These are phyloP conservation scores for Aegilops sharonensis DNA, from an alignment of 176 grass and related monocot species.

Conservation along the genomic window DNA sequence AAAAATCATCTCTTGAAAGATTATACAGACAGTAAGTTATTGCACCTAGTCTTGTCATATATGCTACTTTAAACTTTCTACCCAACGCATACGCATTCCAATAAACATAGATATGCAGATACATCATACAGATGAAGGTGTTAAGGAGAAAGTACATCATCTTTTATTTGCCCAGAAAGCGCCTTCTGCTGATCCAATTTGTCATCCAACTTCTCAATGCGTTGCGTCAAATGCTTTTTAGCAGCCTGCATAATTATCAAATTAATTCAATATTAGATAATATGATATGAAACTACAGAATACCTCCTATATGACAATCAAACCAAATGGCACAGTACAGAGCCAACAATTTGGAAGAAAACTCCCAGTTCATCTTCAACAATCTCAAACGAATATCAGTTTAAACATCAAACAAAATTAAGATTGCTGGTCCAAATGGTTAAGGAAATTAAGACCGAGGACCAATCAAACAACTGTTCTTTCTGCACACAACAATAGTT, in stretches of 20 bases:
- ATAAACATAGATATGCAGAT: slow-evolving; percentile 15
- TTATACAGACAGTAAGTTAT: neutral
- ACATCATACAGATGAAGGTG: slow-evolving; percentile 19
- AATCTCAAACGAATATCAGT: slow-evolving; percentile 2
- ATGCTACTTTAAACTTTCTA: slow-evolving; percentile 6
- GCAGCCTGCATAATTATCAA: slow-evolving; percentile 60
- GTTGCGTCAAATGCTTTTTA: slow-evolving; percentile 94
- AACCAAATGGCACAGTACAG: neutral
- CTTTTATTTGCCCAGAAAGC: slow-evolving; percentile 83
- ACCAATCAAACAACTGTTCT: neutral
- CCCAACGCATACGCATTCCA: neutral
- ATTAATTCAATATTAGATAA: neutral
- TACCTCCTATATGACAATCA: slow-evolving; percentile 3
- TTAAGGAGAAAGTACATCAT: slow-evolving; percentile 54
- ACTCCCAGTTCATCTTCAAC: neutral
- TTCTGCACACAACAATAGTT: neutral
- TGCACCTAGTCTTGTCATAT: neutral
- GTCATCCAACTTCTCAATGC: slow-evolving; percentile 91
- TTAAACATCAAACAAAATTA: neutral
- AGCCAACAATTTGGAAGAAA: neutral
- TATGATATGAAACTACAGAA: slow-evolving; percentile 1
- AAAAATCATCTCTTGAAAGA: neutral
- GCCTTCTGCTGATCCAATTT: slow-evolving; percentile 99
- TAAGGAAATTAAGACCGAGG: neutral
- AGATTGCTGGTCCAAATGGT: neutral